phyloP scores from a whole-genome alignment of 257 asterid genomes.

The Haberlea rhodopensis region DNA sequence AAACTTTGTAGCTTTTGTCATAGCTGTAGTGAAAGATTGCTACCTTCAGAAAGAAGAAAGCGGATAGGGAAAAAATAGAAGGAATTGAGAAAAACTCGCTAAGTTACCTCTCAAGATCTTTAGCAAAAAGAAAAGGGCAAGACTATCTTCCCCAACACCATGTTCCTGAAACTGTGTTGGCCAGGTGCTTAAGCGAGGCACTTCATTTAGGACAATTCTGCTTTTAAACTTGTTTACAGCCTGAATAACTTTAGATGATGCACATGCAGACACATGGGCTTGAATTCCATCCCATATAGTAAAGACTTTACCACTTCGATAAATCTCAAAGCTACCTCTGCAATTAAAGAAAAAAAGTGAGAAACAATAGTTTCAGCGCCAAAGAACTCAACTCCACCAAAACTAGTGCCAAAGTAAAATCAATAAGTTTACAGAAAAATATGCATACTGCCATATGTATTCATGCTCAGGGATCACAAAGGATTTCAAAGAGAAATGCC shows the following conservation, averaged over 20 bases:
- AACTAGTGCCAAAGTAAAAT: conserved; percentile 13
- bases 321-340: conserved; percentile 83
- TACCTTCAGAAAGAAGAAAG: conserved; percentile 26
- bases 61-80: conserved; percentile 16
- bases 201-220: conserved; percentile 58
- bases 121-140: conserved; percentile 85
- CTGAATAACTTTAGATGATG: conserved; percentile 66
- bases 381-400: conserved; percentile 19
- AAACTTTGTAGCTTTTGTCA: conserved; percentile 62
- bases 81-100: conserved; percentile 1
- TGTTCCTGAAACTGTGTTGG: conserved; percentile 79
- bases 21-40: conserved; percentile 50
- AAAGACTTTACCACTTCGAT: conserved; percentile 46
- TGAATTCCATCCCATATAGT: conserved; percentile 70
- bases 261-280: conserved; percentile 77
- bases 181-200: conserved; percentile 82
- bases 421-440: conserved; percentile 22
- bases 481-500: conserved; percentile 41
- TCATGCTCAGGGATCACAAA: conserved; percentile 71
- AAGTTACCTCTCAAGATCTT: conserved; percentile 66
- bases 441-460: conserved; percentile 80
- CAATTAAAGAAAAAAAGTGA: conserved; percentile 32
- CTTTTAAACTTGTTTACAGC: conserved; percentile 56
- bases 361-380: conserved; percentile 20
- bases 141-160: conserved; percentile 73